Evolutionary conservation across 176 grass and related monocot species (phyloP).

Genomic region (Oryza rufipogon): DNA sequence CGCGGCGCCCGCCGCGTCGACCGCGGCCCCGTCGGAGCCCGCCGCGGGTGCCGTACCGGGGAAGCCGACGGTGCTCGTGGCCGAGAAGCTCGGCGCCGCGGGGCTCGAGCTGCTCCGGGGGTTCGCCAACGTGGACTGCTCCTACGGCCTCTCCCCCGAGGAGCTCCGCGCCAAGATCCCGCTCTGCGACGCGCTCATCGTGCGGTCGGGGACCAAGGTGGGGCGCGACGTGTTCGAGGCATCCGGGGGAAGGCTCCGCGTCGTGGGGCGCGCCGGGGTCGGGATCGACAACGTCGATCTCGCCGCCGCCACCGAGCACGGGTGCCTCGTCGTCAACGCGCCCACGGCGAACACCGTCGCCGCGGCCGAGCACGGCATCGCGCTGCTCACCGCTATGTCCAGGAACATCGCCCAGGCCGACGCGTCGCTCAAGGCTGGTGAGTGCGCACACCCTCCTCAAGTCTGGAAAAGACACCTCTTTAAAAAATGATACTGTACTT

Average conservation of each 20-base stretch:
- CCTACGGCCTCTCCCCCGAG: slow-evolving; percentile 79
- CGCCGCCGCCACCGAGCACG: slow-evolving; percentile 83
- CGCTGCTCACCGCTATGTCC: slow-evolving; percentile 73
- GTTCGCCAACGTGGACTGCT: slow-evolving; percentile 89
- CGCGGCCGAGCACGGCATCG: slow-evolving; percentile 81
- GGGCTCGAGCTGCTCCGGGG: slow-evolving; percentile 63
- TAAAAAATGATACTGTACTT: neutral
- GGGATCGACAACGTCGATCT: slow-evolving; percentile 96
- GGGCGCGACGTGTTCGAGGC: slow-evolving; percentile 76
- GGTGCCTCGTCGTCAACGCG: slow-evolving; percentile 90
- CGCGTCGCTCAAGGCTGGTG: slow-evolving; percentile 77
- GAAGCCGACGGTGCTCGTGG: slow-evolving; percentile 74
- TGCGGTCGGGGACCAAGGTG: slow-evolving; percentile 80
- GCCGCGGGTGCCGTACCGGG: slow-evolving; percentile 14
- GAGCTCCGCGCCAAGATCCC: slow-evolving; percentile 87
- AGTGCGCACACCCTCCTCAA: slow-evolving; percentile 11
- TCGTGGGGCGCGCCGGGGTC: slow-evolving; percentile 77
- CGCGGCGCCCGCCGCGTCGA: neutral
- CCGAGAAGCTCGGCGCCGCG: slow-evolving; percentile 85
- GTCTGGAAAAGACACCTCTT: neutral
- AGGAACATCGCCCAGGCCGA: slow-evolving; percentile 84
- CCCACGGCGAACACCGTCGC: slow-evolving; percentile 87
- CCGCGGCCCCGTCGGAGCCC: slow-evolving; percentile 16
- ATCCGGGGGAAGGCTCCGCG: slow-evolving; percentile 61
- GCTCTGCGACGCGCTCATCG: slow-evolving; percentile 87